A percentile compares a stretch with the other conserved stretches of the same genome.
phyloP scores from a whole-genome alignment of 179 eudicot species.

The Silene noctiflora region DNA sequence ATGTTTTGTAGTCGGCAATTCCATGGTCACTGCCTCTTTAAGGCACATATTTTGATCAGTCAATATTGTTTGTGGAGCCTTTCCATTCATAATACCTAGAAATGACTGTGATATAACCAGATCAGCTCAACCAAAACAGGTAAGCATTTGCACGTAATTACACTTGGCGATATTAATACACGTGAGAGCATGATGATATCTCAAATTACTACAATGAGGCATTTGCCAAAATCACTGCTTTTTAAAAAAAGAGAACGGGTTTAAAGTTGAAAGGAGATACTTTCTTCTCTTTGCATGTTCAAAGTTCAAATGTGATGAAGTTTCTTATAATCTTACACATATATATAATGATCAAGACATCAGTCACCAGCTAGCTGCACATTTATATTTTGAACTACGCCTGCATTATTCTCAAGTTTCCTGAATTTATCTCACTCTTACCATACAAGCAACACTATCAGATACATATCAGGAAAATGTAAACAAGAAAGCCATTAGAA shows the following conservation, averaged over 20 bases:
- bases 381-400: background rate
- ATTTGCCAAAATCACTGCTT: background rate
- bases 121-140: background rate
- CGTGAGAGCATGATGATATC: background rate
- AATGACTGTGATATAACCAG: slow-evolving; percentile 47
- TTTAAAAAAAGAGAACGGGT: background rate
- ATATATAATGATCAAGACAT: background rate
- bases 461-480: background rate
- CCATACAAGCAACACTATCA: background rate
- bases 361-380: background rate
- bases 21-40: slow-evolving; percentile 77
- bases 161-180: background rate
- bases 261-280: background rate
- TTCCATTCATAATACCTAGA: slow-evolving; percentile 77
- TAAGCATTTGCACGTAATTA: no score
- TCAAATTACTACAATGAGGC: background rate
- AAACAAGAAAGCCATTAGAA: background rate
- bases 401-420: background rate
- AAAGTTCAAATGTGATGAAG: background rate
- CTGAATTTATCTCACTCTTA: background rate
- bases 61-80: slow-evolving; percentile 78
- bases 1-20: slow-evolving; percentile 86
- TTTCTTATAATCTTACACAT: background rate
- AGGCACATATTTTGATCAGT: slow-evolving; percentile 92
- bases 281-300: background rate